Evolutionary conservation across 805 yeast species (phyloP).

Genomic region (Komagataella ulmi): DNA sequence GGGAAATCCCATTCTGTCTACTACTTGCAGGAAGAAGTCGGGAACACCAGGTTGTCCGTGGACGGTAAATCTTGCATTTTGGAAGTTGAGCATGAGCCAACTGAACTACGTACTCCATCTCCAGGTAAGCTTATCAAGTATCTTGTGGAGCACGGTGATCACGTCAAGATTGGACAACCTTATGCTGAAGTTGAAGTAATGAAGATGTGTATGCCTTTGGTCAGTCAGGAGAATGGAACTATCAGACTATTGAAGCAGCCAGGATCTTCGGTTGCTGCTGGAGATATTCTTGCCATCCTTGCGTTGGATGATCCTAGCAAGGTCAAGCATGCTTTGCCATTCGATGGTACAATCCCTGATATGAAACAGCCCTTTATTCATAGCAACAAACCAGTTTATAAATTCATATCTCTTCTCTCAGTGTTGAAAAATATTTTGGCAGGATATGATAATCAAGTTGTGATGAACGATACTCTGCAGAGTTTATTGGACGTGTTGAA

Average conservation of each 20-base stretch:
- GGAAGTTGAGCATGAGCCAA: slow-evolving; percentile 95
- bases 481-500: slow-evolving; percentile 61
- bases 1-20: slow-evolving; percentile 93
- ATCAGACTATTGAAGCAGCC: slow-evolving; percentile 94
- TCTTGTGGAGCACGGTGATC: slow-evolving; percentile 92
- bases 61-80: slow-evolving; percentile 90
- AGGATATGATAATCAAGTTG: slow-evolving; percentile 94
- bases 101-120: slow-evolving; percentile 96
- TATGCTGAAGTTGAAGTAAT: slow-evolving; percentile 98
- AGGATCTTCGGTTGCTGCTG: slow-evolving; percentile 93
- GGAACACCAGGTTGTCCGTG: slow-evolving; percentile 88
- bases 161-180: slow-evolving; percentile 80
- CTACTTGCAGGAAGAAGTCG: slow-evolving; percentile 89
- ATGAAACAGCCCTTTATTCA: slow-evolving; percentile 70
- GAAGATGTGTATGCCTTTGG: slow-evolving; percentile 98
- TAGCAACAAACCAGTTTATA: slow-evolving; percentile 78
- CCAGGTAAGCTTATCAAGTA: slow-evolving; percentile 96
- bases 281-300: slow-evolving; percentile 91
- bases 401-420: slow-evolving; percentile 41
- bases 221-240: slow-evolving; percentile 87
- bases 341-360: slow-evolving; percentile 85
- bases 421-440: slow-evolving; percentile 67
- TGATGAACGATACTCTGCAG: slow-evolving; percentile 73
- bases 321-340: slow-evolving; percentile 93
- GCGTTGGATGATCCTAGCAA: slow-evolving; percentile 94